Base-by-base conservation (phyloP, 352 stramenopile species). In the Phytophthora citricola region DNA sequence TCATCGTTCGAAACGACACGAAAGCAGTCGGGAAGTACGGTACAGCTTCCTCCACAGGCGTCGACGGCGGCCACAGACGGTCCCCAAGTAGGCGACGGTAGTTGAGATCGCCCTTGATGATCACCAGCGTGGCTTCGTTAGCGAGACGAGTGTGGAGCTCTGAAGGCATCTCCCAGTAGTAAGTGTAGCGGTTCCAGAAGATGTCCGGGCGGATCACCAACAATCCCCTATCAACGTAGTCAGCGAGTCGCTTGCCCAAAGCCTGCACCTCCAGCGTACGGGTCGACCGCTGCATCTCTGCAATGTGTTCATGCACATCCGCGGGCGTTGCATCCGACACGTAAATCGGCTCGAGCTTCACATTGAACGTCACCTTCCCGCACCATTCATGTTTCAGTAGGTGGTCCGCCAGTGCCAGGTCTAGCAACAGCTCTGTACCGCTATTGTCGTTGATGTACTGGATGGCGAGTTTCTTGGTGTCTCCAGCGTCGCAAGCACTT, bases 51-150 rank as follows among this genome's bases (percentile, higher is more conserved):
- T 88, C 57, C 58, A 98, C 91, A 0, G 87, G 85, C 9, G 87
- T 95, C 29, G 87, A 83, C 29, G 90, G 80, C 8, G 82, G 79
- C 95, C 95, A 99, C 60, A 92, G 75, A 36, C 94, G 83, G 71
- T 99, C 97, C 4, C 96, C 95, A 2, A 99, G 71, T 12, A 99
- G 69, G 6, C 97, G 90, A 15, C 97, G 86, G 76, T 99, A 99
- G 75, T 99, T 99, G 34, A 98, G 91, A 74, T 99, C 97, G n/a
- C 97, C 97, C 72, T 99, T 99, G 14, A 98, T 82, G 75, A 99
- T 98, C 50, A 98, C 92, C 34, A 99, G 79, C 47, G 92, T 76
- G 26, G 81, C 75, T 7, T 87, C 73, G 0, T 15, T 49, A 4
- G 45, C 38, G 1, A 93, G 17, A 0, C 70, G 66, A 22, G 32